Percentiles rank a stretch among this genome's conserved stretches.
Conservation (phyloP, 1,284 basidiomycete genomes). For the Marasmius fiardii region DNA sequence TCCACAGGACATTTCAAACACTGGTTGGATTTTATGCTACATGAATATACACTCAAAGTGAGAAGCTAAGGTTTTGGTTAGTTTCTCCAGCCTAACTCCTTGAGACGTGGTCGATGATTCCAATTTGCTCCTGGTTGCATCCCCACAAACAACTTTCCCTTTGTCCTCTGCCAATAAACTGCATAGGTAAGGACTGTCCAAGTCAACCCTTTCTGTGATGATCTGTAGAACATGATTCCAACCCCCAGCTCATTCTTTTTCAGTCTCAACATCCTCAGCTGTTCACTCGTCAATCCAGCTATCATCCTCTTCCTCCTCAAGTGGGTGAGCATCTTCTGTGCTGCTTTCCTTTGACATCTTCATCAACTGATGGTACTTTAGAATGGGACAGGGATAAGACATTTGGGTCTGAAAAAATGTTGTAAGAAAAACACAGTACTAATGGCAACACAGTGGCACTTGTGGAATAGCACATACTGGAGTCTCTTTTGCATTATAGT, state of each 20-base stretch:
- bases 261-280: background rate
- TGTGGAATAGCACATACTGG: background rate
- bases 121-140: background rate
- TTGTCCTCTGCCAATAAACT: background rate
- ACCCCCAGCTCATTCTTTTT: background rate
- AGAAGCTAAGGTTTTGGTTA: background rate
- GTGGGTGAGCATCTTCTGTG: background rate
- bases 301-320: background rate
- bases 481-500: conserved; percentile 6
- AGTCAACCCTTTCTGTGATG: background rate
- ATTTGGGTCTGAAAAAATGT: background rate
- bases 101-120: background rate
- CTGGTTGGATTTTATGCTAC: background rate
- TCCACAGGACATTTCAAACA: background rate
- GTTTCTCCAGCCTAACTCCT: background rate
- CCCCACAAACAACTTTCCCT: background rate
- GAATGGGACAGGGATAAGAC: background rate
- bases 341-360: background rate
- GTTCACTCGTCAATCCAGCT: background rate
- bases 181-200: background rate
- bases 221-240: background rate
- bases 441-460: no score
- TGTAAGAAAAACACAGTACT: background rate
- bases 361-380: background rate
- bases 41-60: no score